A percentile compares a stretch with the other conserved stretches of the same genome.
These are phyloP conservation scores for Sporothrix protearum DNA, from an alignment of 2,329 filamentous ascomycete species.

Conservation along the genomic window DNA sequence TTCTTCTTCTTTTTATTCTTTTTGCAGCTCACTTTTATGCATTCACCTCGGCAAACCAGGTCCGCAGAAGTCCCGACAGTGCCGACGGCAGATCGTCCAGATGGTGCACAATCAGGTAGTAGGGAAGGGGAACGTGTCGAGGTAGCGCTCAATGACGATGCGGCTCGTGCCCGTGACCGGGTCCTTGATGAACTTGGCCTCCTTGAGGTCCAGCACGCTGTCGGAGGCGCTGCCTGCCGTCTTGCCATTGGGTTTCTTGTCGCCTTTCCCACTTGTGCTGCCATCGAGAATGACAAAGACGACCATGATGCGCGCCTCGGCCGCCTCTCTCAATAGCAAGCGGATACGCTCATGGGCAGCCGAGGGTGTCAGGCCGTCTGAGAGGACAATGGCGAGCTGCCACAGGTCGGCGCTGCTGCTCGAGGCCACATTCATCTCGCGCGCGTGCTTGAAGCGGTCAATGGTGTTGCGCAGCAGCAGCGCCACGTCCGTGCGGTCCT, in stretches of 20 bases:
- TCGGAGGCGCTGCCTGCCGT: conserved; percentile 41
- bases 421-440: conserved; percentile 42
- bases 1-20: background rate
- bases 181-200: conserved; percentile 75
- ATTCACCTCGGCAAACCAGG: conserved; percentile 83
- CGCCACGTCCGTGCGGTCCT: conserved; percentile 80
- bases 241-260: conserved; percentile 23
- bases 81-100: conserved; percentile 87
- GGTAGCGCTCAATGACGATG: conserved; percentile 81
- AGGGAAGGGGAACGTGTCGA: conserved; percentile 96
- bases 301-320: conserved; percentile 94
- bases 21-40: conserved; percentile 29
- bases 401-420: conserved; percentile 67
- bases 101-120: conserved; percentile 92
- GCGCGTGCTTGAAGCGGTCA: conserved; percentile 73
- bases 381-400: conserved; percentile 92
- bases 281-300: conserved; percentile 96
- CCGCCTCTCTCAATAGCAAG: conserved; percentile 76
- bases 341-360: conserved; percentile 77
- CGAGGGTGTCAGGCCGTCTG: conserved; percentile 84
- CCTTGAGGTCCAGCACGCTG: conserved; percentile 82
- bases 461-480: conserved; percentile 74
- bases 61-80: conserved; percentile 80
- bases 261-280: conserved; percentile 40
- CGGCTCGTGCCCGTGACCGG: conserved; percentile 53